A percentile compares a stretch with the other conserved stretches of the same genome.
phyloP scores from a whole-genome alignment of 1,284 basidiomycete species.

The Ganoderma meredithae region DNA sequence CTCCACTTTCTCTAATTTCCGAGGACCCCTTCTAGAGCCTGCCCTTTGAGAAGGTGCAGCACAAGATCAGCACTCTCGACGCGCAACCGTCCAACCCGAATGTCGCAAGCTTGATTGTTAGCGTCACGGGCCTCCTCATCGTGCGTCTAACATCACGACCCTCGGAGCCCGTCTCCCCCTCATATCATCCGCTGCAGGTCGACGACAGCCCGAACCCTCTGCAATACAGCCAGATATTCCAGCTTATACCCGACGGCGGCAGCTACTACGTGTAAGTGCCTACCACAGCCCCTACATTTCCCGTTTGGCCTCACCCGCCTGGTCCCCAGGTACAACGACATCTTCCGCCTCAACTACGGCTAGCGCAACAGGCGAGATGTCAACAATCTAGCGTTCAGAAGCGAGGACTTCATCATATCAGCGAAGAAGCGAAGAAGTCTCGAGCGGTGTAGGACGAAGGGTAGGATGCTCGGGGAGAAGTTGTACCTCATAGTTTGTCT shows the following conservation, averaged over 20 bases:
- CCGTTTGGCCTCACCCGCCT: slow-evolving; percentile 12
- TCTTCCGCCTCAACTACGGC: slow-evolving; percentile 84
- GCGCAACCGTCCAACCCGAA: slow-evolving; percentile 83
- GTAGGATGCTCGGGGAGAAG: slow-evolving; percentile 27
- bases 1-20: slow-evolving; percentile 4
- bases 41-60: slow-evolving; percentile 84
- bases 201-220: slow-evolving; percentile 84
- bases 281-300: neutral
- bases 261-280: slow-evolving; percentile 86
- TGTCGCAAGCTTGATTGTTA: slow-evolving; percentile 79
- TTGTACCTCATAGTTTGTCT: slow-evolving; percentile 38
- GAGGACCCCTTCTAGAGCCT: slow-evolving; percentile 59
- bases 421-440: slow-evolving; percentile 24
- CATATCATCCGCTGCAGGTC: slow-evolving; percentile 56
- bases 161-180: slow-evolving; percentile 11
- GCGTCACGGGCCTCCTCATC: slow-evolving; percentile 86
- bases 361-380: slow-evolving; percentile 7
- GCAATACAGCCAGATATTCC: slow-evolving; percentile 92
- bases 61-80: slow-evolving; percentile 87
- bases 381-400: neutral
- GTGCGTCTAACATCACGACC: slow-evolving; percentile 50
- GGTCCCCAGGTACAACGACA: slow-evolving; percentile 75
- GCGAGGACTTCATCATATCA: slow-evolving; percentile 12
- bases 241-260: slow-evolving; percentile 80
- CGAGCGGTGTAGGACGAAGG: slow-evolving; percentile 30